Evolutionary conservation across 176 grass and related monocot species (phyloP).

Genomic region (Aegilops sharonensis): DNA sequence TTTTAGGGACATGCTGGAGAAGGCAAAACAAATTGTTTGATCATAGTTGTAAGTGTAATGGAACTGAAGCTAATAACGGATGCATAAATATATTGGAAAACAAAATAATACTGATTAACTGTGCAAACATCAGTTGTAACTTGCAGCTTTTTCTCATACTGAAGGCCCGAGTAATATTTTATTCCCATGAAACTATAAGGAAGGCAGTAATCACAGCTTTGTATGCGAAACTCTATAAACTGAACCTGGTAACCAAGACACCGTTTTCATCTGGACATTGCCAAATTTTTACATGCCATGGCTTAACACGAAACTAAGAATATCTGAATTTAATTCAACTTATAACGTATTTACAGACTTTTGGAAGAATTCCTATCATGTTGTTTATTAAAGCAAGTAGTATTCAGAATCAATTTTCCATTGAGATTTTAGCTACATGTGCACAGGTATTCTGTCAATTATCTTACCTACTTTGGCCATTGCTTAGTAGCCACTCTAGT

Average conservation of each 20-base stretch:
- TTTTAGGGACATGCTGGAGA: slow-evolving; percentile 97
- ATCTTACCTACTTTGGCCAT: slow-evolving; percentile 8
- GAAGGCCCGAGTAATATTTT: not conserved
- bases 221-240: not conserved
- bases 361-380: not conserved
- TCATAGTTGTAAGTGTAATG: slow-evolving; percentile 18
- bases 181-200: not conserved
- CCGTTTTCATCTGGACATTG: not conserved
- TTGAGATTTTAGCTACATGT: slow-evolving; percentile 3
- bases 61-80: slow-evolving; percentile 17
- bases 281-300: not conserved
- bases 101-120: not conserved
- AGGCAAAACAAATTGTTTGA: slow-evolving; percentile 34
- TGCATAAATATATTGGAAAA: not conserved
- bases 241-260: not conserved
- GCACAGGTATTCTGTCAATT: not conserved
- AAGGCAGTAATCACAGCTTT: not conserved
- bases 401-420: slow-evolving; percentile 8
- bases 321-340: slow-evolving; percentile 30
- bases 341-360: slow-evolving; percentile 26
- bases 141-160: not conserved
- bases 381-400: slow-evolving; percentile 11
- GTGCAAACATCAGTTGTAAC: not conserved
- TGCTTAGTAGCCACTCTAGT: slow-evolving; percentile 23
- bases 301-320: not conserved